A percentile compares a stretch with the other conserved stretches of the same genome.
These are phyloP conservation scores for Dioscorea cayenensis DNA, from an alignment of 116 monocot genomes.

Conservation along the genomic window DNA sequence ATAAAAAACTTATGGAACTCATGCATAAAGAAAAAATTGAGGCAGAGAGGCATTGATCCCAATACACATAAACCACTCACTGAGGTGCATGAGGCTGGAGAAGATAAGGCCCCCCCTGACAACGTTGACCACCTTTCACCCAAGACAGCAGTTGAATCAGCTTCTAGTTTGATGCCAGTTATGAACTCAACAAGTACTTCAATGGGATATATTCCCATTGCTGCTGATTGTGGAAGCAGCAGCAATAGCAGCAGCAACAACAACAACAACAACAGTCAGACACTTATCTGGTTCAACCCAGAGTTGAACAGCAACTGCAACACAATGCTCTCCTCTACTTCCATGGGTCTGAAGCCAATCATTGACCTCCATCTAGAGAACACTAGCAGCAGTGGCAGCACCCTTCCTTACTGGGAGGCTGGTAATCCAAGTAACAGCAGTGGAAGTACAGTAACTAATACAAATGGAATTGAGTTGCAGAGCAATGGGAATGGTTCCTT, in stretches of 20 bases:
- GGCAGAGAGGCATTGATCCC: constrained; percentile 85
- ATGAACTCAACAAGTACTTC: no score
- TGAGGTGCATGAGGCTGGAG: constrained; percentile 15
- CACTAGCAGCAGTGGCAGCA: neutral
- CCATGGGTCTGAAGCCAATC: constrained; percentile 15
- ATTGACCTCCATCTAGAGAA: no score
- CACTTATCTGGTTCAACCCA: constrained; percentile 33
- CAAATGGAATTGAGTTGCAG: constrained; percentile 27
- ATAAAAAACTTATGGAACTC: constrained; percentile 93
- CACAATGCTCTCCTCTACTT: constrained; percentile 8
- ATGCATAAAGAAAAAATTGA: constrained; percentile 83
- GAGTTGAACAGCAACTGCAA: constrained; percentile 27
- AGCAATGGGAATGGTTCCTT: constrained; percentile 18
- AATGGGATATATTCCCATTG: no score
- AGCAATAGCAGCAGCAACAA: neutral
- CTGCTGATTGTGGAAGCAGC: no score
- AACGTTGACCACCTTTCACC: no score
- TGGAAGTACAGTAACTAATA: constrained; percentile 22
- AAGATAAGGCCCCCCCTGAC: constrained; percentile 1
- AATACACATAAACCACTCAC: constrained; percentile 66
- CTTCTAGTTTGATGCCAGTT: neutral
- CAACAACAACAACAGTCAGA: constrained; percentile 6
- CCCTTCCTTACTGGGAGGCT: constrained; percentile 22
- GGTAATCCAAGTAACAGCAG: constrained; percentile 31
- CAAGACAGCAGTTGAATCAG: neutral